Percentiles rank a stretch among this genome's conserved stretches.
phyloP scores from a whole-genome alignment of 305 asterid genomes.

The Stenogyne calaminthoides region DNA sequence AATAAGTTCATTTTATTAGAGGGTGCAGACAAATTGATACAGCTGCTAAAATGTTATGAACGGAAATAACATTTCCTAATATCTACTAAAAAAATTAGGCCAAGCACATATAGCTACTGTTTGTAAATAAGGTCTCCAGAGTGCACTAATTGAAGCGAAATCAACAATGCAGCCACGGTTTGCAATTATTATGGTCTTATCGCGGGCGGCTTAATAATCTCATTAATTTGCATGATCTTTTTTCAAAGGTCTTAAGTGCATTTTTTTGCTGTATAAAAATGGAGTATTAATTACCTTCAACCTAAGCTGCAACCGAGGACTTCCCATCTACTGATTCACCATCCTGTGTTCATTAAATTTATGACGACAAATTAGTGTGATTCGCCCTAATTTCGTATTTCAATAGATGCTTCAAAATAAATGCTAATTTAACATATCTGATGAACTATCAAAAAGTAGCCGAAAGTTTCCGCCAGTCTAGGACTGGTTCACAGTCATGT shows the following conservation, averaged over 20 bases:
- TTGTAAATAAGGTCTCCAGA: background rate
- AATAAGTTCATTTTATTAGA: constrained; percentile 3
- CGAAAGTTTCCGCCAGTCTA: constrained; percentile 2
- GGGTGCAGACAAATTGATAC: background rate
- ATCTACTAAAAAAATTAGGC: background rate
- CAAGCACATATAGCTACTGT: constrained; percentile 5
- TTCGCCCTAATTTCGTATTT: background rate
- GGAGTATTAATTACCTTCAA: background rate
- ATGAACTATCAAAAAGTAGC: constrained; percentile 17
- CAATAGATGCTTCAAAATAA: constrained; percentile 1
- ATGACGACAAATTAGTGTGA: background rate
- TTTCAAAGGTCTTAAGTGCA: background rate
- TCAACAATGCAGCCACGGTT: background rate
- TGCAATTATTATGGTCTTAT: background rate
- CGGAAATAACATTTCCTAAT: constrained; percentile 3
- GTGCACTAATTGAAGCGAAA: background rate
- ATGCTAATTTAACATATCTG: constrained; percentile 6
- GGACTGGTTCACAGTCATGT: constrained; percentile 10
- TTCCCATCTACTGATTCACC: background rate
- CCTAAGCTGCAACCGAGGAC: background rate
- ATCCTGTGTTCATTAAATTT: background rate
- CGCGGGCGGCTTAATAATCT: constrained; percentile 10
- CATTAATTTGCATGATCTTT: constrained; percentile 6
- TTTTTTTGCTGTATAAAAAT: constrained; percentile 7
- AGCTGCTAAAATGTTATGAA: background rate